phyloP scores from a whole-genome alignment of 176 grass and related monocot genomes.

The Bromus sterilis region DNA sequence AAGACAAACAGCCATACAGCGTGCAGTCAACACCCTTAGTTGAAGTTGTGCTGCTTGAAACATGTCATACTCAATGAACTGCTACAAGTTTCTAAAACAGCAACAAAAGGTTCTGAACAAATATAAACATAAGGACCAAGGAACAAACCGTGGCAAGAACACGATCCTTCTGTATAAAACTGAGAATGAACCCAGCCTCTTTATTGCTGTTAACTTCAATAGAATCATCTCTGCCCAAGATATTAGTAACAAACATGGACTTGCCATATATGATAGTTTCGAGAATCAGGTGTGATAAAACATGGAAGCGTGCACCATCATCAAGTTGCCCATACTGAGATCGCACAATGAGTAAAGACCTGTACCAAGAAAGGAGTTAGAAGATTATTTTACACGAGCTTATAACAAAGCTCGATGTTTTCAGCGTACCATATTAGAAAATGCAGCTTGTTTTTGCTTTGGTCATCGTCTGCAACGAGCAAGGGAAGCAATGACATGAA shows the following conservation, averaged over 20 bases:
- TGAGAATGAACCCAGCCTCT: slow-evolving; percentile 83
- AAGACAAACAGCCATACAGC: background rate
- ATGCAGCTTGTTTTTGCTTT: slow-evolving; percentile 81
- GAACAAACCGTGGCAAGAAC: slow-evolving; percentile 68
- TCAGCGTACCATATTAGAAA: slow-evolving; percentile 71
- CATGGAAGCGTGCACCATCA: slow-evolving; percentile 84
- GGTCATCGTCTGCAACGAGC: slow-evolving; percentile 82
- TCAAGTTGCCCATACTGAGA: slow-evolving; percentile 72
- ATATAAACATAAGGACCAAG: slow-evolving; percentile 22
- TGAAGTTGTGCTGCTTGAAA: background rate
- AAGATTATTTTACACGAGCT: background rate
- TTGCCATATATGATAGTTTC: slow-evolving; percentile 89
- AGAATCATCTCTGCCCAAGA: slow-evolving; percentile 63
- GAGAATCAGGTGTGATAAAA: slow-evolving; percentile 82
- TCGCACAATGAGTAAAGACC: slow-evolving; percentile 78
- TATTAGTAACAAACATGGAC: slow-evolving; percentile 72
- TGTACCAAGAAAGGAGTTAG: slow-evolving; percentile 34
- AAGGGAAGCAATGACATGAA: slow-evolving; percentile 80
- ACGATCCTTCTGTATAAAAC: slow-evolving; percentile 83
- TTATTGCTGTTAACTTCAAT: slow-evolving; percentile 58
- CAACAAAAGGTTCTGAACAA: slow-evolving; percentile 8
- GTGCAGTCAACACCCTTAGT: background rate
- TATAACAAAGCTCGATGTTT: slow-evolving; percentile 1
- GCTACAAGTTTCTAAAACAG: background rate
- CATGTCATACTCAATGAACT: background rate